Percentiles rank a stretch among this genome's conserved stretches.
phyloP scores from a whole-genome alignment of 116 monocot genomes.

The Zostera marina region DNA sequence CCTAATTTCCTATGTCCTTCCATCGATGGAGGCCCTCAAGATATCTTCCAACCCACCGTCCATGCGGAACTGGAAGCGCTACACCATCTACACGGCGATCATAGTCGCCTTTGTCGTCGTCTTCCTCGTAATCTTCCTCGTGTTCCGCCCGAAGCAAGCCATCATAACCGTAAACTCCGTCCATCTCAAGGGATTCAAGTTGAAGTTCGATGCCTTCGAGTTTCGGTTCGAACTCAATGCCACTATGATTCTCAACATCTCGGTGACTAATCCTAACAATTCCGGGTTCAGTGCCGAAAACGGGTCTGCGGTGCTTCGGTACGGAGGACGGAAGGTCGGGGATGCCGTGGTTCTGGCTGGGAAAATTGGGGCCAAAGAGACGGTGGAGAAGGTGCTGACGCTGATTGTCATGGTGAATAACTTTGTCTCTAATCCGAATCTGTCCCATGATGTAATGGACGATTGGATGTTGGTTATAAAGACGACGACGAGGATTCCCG shows the following conservation, averaged over 20 bases:
- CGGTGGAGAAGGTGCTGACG: slow-evolving; percentile 20
- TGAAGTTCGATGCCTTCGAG: slow-evolving; percentile 1
- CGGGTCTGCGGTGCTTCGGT: slow-evolving; percentile 39
- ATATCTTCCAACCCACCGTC: neutral
- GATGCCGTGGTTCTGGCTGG: slow-evolving; percentile 56
- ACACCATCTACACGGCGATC: neutral
- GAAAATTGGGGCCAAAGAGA: slow-evolving; percentile 30
- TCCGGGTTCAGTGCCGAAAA: slow-evolving; percentile 44
- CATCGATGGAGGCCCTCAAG: neutral
- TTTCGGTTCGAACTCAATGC: slow-evolving; percentile 11
- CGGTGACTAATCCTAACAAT: slow-evolving; percentile 56
- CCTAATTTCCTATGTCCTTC: too few species aligned
- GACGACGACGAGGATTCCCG: slow-evolving; percentile 41
- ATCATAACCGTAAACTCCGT: slow-evolving; percentile 12
- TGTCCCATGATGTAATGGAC: slow-evolving; percentile 32
- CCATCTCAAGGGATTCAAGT: slow-evolving; percentile 5
- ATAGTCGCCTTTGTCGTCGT: slow-evolving; percentile 4
- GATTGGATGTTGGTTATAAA: slow-evolving; percentile 25
- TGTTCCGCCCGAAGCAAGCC: slow-evolving; percentile 14
- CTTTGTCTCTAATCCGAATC: slow-evolving; percentile 16
- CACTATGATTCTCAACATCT: slow-evolving; percentile 16
- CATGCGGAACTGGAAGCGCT: neutral
- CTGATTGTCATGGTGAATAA: slow-evolving; percentile 35
- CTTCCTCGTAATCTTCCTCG: slow-evolving; percentile 11
- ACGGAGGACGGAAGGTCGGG: slow-evolving; percentile 43